phyloP scores from a whole-genome alignment of 2,329 filamentous ascomycete species.

The Monilinia fructicola region DNA sequence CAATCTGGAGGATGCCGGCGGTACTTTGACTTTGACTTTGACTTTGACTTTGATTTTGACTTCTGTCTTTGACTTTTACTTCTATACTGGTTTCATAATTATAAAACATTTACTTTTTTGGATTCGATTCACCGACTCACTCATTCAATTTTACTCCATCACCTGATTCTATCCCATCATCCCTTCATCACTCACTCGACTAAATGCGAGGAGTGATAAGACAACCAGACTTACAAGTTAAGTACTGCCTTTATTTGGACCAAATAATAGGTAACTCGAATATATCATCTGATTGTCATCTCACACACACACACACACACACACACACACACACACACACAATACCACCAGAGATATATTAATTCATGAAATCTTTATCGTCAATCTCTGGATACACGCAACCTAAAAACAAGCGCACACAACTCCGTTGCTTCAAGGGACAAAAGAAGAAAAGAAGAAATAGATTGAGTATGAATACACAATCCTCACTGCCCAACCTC shows the following conservation, averaged over 20 bases:
- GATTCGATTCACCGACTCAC: too few relatives aligned
- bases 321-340: background rate
- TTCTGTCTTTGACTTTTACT: too few relatives aligned
- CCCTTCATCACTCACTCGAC: too few relatives aligned
- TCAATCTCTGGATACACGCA: slow-evolving; percentile 8
- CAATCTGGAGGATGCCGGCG: too few relatives aligned
- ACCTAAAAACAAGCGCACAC: slow-evolving; percentile 4
- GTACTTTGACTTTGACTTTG: too few relatives aligned
- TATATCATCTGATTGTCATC: background rate
- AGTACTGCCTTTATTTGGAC: background rate
- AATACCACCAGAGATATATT: background rate
- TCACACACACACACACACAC: background rate
- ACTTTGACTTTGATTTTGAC: too few relatives aligned
- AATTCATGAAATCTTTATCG: slow-evolving; percentile 12
- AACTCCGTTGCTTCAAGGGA: slow-evolving; percentile 2
- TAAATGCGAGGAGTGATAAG: too few relatives aligned
- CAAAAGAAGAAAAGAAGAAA: slow-evolving; percentile 5
- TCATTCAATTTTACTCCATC: too few relatives aligned
- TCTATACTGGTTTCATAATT: too few relatives aligned
- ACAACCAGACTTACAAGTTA: too few relatives aligned
- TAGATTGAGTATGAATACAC: slow-evolving; percentile 17
- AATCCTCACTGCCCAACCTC: background rate
- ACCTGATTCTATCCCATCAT: too few relatives aligned
- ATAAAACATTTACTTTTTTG: too few relatives aligned
- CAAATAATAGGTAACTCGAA: background rate